These are phyloP conservation scores for Aspergillus fischeri DNA, from an alignment of 2,329 filamentous ascomycete genomes.

Conservation along the genomic window DNA sequence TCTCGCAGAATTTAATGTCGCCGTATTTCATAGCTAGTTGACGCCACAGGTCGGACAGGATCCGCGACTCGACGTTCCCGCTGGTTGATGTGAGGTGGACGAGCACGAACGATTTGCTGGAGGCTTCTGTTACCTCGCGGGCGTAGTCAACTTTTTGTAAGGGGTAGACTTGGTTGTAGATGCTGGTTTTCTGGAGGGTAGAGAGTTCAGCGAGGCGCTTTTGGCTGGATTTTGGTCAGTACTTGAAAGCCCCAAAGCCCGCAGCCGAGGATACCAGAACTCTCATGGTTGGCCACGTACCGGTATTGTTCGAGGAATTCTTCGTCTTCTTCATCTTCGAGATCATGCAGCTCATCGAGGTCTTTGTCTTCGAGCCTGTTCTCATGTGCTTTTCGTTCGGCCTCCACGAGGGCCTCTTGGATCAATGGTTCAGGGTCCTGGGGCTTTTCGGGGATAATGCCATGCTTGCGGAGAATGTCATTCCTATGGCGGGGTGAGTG, in stretches of 20 bases:
- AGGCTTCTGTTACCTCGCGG: slow-evolving; percentile 87
- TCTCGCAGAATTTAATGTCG: slow-evolving; percentile 97
- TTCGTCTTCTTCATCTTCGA: slow-evolving; percentile 95
- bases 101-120: slow-evolving; percentile 61
- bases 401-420: slow-evolving; percentile 86
- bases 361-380: slow-evolving; percentile 93
- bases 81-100: slow-evolving; percentile 79
- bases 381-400: slow-evolving; percentile 77
- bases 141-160: slow-evolving; percentile 92
- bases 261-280: background rate
- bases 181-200: slow-evolving; percentile 67
- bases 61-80: slow-evolving; percentile 77
- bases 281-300: slow-evolving; percentile 24
- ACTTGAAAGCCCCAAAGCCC: background rate
- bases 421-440: slow-evolving; percentile 94
- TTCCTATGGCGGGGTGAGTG: slow-evolving; percentile 61
- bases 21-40: slow-evolving; percentile 80
- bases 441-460: slow-evolving; percentile 95
- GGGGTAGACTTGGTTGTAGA: slow-evolving; percentile 89
- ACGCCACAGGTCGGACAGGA: slow-evolving; percentile 81
- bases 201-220: slow-evolving; percentile 82
- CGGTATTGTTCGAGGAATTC: slow-evolving; percentile 84
- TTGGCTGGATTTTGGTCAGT: slow-evolving; percentile 44
- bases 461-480: slow-evolving; percentile 94
- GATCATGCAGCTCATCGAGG: slow-evolving; percentile 83